Evolutionary conservation across 768 basidiomycete genomes (phyloP), one percentile per base, ranked within the genome.

Genomic region (Mycena capillaripes): DNA sequence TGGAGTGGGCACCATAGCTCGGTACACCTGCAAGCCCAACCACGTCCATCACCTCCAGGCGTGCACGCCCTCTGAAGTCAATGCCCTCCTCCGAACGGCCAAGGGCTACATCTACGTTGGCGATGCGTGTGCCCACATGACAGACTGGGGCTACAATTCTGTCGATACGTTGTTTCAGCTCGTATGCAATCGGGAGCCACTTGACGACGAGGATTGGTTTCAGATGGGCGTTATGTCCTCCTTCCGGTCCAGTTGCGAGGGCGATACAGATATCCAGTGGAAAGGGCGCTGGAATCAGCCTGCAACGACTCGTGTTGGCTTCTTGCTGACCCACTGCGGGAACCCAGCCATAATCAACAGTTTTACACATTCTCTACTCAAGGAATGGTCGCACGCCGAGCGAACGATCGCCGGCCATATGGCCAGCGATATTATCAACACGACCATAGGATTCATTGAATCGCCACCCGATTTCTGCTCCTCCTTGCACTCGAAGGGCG

Each of bases 81-180:
- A 32, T 3, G 14, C 12, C 0, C 55, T 67, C 19, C 42, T 58
- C 40, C 0, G 3, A 0, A 21, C 12, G 0, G 68, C 59, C 19
- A 38, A 62, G 25, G 68, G 68, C 1, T 55, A 69, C 17, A 25
- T 62, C 9, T 17, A 8, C 21, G 34, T 69, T 40, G 68, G 68
- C 1, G 50, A 61, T 19, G 21, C 14, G 5, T 3, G 11, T 2
- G 61, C 61, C 7, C 60, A 46, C 19, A 69, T 57, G 59, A 44
- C 29, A 11, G 50, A 56, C n/a, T 69, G 68, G 68, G 68, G 68
- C 6, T 69, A 69, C 40, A 62, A 69, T 17, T 69, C 68, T 29
- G 60, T 61, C 16, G 29, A 69, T 8, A 25, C 29, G 5, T 4
- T 63, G 4, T 63, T 69, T n/a, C 27, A 10, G 8, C 34, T 34